phyloP scores from a whole-genome alignment of 2,329 filamentous ascomycete genomes.

The Alternaria postmessia region DNA sequence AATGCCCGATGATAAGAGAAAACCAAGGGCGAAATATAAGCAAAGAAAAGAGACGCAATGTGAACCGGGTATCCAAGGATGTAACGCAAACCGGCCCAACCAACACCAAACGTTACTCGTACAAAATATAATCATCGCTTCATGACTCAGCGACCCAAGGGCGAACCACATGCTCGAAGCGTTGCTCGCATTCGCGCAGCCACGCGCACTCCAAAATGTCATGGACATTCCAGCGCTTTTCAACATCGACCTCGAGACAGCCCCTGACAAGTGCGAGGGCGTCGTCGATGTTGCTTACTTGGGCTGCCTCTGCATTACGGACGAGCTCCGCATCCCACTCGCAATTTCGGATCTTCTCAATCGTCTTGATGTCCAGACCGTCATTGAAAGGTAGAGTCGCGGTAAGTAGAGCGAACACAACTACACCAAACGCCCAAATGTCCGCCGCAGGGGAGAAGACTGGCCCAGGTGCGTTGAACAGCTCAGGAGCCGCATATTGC shows the following conservation, averaged over 20 bases:
- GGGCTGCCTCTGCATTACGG: constrained; percentile 53
- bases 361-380: constrained; percentile 65
- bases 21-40: constrained; percentile 3
- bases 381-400: constrained; percentile 70
- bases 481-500: constrained; percentile 62
- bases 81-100: constrained; percentile 12
- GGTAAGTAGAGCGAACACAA: constrained; percentile 67
- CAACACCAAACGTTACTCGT: constrained; percentile 13
- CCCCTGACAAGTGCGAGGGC: constrained; percentile 66
- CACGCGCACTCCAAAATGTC: constrained; percentile 64
- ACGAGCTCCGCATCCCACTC: constrained; percentile 65
- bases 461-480: constrained; percentile 52
- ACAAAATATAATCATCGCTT: constrained; percentile 6
- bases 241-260: constrained; percentile 66
- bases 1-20: constrained; percentile 7
- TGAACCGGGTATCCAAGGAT: constrained; percentile 39
- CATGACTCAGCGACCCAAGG: constrained; percentile 40
- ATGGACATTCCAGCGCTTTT: constrained; percentile 65
- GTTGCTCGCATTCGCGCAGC: constrained; percentile 54
- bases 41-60: constrained; percentile 12
- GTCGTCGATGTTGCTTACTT: constrained; percentile 50
- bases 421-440: constrained; percentile 72
- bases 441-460: constrained; percentile 66
- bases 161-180: constrained; percentile 39
- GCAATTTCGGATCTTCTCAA: constrained; percentile 66